Percentiles rank a stretch among this genome's conserved stretches.
phyloP scores from a whole-genome alignment of 1,284 basidiomycete genomes.

The Kalmanozyma brasiliensis region DNA sequence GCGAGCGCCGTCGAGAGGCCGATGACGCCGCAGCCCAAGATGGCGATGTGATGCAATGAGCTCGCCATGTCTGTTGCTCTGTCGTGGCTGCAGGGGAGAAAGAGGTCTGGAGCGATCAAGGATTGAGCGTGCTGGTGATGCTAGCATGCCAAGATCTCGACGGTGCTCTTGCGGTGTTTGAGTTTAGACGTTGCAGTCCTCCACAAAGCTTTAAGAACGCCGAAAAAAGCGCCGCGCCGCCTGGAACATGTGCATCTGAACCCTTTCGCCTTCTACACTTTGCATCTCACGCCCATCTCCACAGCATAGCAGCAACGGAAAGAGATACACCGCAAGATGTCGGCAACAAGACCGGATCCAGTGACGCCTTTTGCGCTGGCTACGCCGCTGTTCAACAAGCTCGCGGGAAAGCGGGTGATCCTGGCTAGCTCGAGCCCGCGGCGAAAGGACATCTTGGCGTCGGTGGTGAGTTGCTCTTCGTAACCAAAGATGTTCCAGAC shows the following conservation, averaged over 20 bases:
- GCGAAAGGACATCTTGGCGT: constrained; percentile 59
- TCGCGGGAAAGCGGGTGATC: constrained; percentile 59
- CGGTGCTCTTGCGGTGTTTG: background rate
- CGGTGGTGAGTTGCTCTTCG: constrained; percentile 45
- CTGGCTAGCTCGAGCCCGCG: constrained; percentile 61
- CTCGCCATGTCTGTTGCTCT: no score
- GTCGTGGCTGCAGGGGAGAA: no score
- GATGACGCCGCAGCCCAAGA: constrained; percentile 51
- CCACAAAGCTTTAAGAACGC: constrained; percentile 8
- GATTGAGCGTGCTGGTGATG: no score
- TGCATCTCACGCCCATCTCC: background rate
- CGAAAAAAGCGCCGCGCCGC: constrained; percentile 23
- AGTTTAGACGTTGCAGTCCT: no score
- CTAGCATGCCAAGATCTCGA: no score
- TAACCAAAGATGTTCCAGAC: background rate
- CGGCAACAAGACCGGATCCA: constrained; percentile 26
- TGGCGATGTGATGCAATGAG: constrained; percentile 21
- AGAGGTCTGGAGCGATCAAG: no score
- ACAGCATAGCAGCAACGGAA: background rate
- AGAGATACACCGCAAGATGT: constrained; percentile 10
- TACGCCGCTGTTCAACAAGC: constrained; percentile 59
- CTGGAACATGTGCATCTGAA: background rate
- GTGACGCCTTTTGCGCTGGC: constrained; percentile 52
- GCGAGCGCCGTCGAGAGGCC: constrained; percentile 46
- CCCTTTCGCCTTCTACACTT: background rate